Base-by-base conservation (phyloP, 345 rosid genomes). In the Passiflora organensis region DNA sequence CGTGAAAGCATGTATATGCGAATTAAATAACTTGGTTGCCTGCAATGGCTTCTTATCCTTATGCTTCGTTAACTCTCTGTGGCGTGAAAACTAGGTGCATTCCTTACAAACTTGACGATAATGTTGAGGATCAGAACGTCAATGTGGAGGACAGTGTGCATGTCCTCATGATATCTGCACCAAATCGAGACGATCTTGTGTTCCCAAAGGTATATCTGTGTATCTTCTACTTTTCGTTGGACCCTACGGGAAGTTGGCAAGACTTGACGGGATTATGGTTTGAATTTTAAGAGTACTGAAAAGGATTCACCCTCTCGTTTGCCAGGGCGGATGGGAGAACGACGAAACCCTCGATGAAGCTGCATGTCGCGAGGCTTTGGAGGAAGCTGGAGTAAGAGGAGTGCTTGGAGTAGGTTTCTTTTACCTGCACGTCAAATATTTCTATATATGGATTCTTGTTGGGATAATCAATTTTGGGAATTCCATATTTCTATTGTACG, bases 261-360 rank as follows among this genome's bases (percentile, higher is more conserved):
- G n/a, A n/a, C n/a, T n/a, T n/a, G n/a, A n/a, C n/a, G n/a, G n/a
- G n/a, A n/a, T n/a, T n/a, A n/a, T n/a, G n/a, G n/a, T n/a, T n/a
- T n/a, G 8, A 28, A 3, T 28, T 28, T 28, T 28, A 28, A 28
- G 34, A 28, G 34, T 28, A 8, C 43, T 41, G 43, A 41, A 11
- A 1, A 41, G 14, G 10, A 11, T 41, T 41, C n/a, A 41, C n/a
- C 13, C n/a, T 4, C 9, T 34, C 49, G 36, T 22, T 43, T 39
- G 6, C 23, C 65, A 91, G 96, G 98, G 98, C 58, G 98, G 98
- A 48, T 91, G 98, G 98, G 98, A 91, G 76, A 76, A 88, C 65
- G 96, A 91, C 68, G 98, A 91, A 72, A 84, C 93, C 24, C 65
- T 86, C 47, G 61, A 63, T 25, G 84, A 91, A 76, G 98, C 98